Evolutionary conservation across 768 basidiomycete species (phyloP).

Genomic region (Solioccasus polychromus): DNA sequence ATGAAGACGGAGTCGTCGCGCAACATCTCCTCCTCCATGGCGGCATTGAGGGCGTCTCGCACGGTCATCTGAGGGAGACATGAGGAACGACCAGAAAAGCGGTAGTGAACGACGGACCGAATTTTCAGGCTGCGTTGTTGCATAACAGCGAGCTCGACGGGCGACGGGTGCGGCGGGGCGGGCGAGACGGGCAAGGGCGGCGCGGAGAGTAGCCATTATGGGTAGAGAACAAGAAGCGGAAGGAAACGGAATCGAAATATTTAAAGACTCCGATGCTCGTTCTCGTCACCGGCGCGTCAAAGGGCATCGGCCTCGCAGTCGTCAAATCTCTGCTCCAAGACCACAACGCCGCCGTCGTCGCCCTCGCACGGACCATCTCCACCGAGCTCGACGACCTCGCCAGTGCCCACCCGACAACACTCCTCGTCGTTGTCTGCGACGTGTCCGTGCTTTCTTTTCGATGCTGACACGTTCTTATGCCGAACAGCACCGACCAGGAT

Average conservation of each 20-base stretch:
- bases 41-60: slow-evolving; percentile 94
- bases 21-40: slow-evolving; percentile 99
- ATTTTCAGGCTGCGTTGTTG: slow-evolving; percentile 55
- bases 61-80: slow-evolving; percentile 78
- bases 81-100: slow-evolving; percentile 20
- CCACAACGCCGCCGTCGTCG: slow-evolving; percentile 67
- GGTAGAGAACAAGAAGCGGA: slow-evolving; percentile 16
- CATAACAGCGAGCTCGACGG: slow-evolving; percentile 57
- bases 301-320: slow-evolving; percentile 77
- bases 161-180: slow-evolving; percentile 43
- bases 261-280: not conserved
- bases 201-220: slow-evolving; percentile 56
- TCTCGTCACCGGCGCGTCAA: not conserved
- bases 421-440: slow-evolving; percentile 67
- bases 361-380: slow-evolving; percentile 68
- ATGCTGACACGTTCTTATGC: not conserved
- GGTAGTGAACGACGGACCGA: slow-evolving; percentile 38
- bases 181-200: slow-evolving; percentile 62
- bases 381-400: slow-evolving; percentile 58
- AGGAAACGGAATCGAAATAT: slow-evolving; percentile 20
- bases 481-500: slow-evolving; percentile 54
- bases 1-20: slow-evolving; percentile 94
- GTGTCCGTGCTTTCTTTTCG: slow-evolving; percentile 50
- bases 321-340: slow-evolving; percentile 60
- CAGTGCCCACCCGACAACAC: slow-evolving; percentile 33